Base-by-base conservation (phyloP, 2,329 filamentous ascomycete species). In the Aspergillus ochraceus region DNA sequence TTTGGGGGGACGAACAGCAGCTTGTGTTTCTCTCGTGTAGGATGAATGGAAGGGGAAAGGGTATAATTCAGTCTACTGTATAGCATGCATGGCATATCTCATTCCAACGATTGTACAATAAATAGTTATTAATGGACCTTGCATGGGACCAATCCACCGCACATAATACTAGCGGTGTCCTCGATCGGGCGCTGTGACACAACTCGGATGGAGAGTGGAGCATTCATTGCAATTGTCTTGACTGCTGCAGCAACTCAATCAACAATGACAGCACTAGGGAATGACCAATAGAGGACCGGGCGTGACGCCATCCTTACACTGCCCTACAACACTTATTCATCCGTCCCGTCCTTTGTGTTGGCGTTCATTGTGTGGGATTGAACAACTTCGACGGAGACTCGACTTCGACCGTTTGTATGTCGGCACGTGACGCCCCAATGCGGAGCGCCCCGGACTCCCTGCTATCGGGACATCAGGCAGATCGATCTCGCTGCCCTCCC, bases 1-100 rank as follows among this genome's bases (percentile, higher is more conserved):
- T 99, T 99, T 79, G 95, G 95, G 11, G 95, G 95, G 17, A 98
- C 94, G 1, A 99, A 99, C 78, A 93, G 94, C 47, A 92, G 88
- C 56, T 79, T 99, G 42, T 92, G 92, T 55, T 94, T 98, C 69
- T 67, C 73, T 5, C 70, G 66, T 55, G 68, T 55, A 46, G 4
- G 20, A 29, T 47, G 32, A 50, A 24, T 24, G 9, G 26, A 17
- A 4, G 22, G 26, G 6, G 19, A 32, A 47, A 47, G 12, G 39
- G 29, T 39, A 22, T 29, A n/a, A 6, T n/a, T 11, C 42, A 6
- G 2, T 46, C 19, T 19, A 17, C 17, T n/a, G 17, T 36, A 36
- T 6, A 12, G 22, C 19, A 17, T 58, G 36, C 46, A 54, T 58
- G 6, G 49, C 49, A 42, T 49, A 47, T 32, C 36, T 17, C 22